Evolutionary conservation across 139 green algal genomes (phyloP).

Genomic region (Coccomyxa sp.): DNA sequence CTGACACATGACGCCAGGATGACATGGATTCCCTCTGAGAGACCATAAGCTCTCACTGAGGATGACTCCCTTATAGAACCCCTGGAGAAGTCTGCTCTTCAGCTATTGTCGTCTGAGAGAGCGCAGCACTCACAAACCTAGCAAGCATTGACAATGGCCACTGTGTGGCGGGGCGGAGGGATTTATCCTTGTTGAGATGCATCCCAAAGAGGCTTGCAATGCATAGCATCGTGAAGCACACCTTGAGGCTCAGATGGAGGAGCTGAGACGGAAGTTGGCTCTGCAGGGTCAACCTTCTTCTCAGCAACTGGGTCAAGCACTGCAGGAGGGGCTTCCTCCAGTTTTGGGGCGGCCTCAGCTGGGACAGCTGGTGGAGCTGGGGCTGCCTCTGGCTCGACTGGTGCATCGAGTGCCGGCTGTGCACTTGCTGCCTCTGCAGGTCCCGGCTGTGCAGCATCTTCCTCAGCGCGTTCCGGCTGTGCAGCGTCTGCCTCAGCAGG

Average conservation of each 20-base stretch:
- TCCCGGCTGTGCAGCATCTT: background rate
- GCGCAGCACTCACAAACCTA: too few species aligned
- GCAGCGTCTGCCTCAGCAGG: background rate
- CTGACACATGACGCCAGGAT: too few species aligned
- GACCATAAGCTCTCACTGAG: too few species aligned
- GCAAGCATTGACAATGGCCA: too few species aligned
- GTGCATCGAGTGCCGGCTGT: background rate
- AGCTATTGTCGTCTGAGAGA: too few species aligned
- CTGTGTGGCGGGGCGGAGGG: too few species aligned
- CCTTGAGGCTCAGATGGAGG: background rate
- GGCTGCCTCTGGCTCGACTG: background rate
- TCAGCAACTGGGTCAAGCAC: background rate
- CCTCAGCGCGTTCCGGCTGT: background rate
- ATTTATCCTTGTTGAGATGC: too few species aligned
- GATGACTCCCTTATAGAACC: too few species aligned
- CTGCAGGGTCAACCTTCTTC: background rate
- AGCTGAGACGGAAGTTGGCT: background rate
- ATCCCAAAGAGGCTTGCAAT: too few species aligned
- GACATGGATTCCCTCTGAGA: too few species aligned
- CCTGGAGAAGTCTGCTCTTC: too few species aligned
- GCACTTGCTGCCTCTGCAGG: too few species aligned
- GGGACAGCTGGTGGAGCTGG: background rate
- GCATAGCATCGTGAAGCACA: background rate
- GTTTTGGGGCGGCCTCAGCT: background rate
- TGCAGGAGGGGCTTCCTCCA: background rate